Conservation (phyloP, 1,284 basidiomycete genomes). For the Peniophora sp. region DNA sequence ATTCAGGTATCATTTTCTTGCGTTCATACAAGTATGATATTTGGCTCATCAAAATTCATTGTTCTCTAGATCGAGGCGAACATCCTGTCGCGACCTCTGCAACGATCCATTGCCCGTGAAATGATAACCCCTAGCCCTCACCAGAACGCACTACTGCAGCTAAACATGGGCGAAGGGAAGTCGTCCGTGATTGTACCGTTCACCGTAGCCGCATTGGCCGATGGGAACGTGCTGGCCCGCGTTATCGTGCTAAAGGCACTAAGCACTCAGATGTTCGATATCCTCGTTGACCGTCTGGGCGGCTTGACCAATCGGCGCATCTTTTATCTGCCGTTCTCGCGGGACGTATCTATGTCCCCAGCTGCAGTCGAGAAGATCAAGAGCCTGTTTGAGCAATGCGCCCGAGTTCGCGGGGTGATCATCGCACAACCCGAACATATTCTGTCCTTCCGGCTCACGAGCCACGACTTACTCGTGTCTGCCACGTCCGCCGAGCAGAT, state of each 20-base stretch:
- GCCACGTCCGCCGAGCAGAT: not conserved
- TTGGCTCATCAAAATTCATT: not conserved
- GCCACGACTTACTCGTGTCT: constrained; percentile 23
- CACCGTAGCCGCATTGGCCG: constrained; percentile 29
- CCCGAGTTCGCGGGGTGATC: constrained; percentile 30
- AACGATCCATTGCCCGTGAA: constrained; percentile 30
- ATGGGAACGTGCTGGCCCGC: constrained; percentile 33
- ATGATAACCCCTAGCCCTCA: constrained; percentile 36
- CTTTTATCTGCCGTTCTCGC: constrained; percentile 41
- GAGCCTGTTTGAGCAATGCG: constrained; percentile 29
- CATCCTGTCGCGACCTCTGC: constrained; percentile 31
- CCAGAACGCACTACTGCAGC: constrained; percentile 34
- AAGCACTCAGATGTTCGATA: constrained; percentile 36
- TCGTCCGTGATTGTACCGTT: constrained; percentile 46
- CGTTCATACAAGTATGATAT: constrained; percentile 32
- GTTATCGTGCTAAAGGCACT: constrained; percentile 39
- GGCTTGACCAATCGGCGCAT: constrained; percentile 38
- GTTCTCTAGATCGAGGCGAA: constrained; percentile 32
- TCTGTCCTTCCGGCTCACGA: constrained; percentile 40
- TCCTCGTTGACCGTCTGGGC: constrained; percentile 33
- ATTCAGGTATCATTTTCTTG: too few relatives aligned
- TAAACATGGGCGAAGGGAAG: constrained; percentile 60
- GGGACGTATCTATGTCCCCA: constrained; percentile 21
- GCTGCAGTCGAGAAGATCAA: constrained; percentile 16
- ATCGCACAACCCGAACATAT: constrained; percentile 46